phyloP scores from a whole-genome alignment of 2,329 filamentous ascomycete genomes.

The Aspergillus clavatus region DNA sequence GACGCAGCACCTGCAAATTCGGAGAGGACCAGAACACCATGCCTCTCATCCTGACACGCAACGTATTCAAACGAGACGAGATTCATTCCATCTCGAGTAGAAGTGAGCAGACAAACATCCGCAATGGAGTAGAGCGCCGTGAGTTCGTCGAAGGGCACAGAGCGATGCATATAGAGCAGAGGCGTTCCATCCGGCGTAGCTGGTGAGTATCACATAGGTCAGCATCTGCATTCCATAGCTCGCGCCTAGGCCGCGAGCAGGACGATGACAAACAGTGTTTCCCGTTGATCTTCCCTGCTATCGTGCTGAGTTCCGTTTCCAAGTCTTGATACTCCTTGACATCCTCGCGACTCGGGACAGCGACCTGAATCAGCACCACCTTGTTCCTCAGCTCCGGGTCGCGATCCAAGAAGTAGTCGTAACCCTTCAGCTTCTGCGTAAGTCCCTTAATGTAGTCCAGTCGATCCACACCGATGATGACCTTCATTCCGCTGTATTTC shows the following conservation, averaged over 20 bases:
- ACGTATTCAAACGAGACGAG: constrained; percentile 96
- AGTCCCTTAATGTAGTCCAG: constrained; percentile 97
- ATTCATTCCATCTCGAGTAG: constrained; percentile 94
- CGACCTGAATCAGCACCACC: constrained; percentile 87
- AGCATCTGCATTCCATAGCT: neutral
- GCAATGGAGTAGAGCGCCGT: constrained; percentile 87
- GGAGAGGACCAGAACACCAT: constrained; percentile 88
- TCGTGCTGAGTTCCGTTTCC: constrained; percentile 81
- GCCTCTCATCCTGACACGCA: constrained; percentile 76
- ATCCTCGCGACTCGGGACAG: constrained; percentile 76
- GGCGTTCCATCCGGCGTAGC: constrained; percentile 92
- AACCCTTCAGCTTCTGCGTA: constrained; percentile 85
- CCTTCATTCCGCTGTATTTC: constrained; percentile 83
- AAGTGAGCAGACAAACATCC: constrained; percentile 83
- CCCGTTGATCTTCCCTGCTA: constrained; percentile 90
- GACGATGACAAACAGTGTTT: constrained; percentile 57
- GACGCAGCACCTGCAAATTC: constrained; percentile 95
- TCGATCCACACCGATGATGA: constrained; percentile 89
- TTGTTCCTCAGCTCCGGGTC: constrained; percentile 92
- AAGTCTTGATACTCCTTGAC: constrained; percentile 96
- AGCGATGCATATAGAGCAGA: constrained; percentile 93
- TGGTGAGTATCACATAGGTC: constrained; percentile 16
- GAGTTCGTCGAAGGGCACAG: constrained; percentile 85
- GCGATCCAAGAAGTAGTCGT: constrained; percentile 86
- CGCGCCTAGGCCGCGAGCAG: neutral